Evolutionary conservation across 1,284 basidiomycete species (phyloP).

Genomic region (Kwoniella shivajii): DNA sequence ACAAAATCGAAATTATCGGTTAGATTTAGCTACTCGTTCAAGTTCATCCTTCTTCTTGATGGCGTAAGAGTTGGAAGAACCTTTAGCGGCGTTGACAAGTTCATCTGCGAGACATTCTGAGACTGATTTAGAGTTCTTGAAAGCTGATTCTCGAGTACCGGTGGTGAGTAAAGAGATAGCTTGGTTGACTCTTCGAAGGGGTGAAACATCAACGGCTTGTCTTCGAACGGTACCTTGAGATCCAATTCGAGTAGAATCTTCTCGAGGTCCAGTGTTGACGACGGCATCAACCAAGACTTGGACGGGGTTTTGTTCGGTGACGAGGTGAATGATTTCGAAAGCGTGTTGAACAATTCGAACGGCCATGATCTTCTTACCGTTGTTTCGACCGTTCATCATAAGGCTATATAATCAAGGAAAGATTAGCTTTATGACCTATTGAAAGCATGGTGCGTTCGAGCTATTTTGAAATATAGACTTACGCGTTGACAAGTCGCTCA

Average conservation of each 20-base stretch:
- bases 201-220: constrained; percentile 99
- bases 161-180: constrained; percentile 92
- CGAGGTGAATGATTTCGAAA: constrained; percentile 99
- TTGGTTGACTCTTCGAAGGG: constrained; percentile 97
- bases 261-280: constrained; percentile 99
- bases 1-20: constrained; percentile 70
- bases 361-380: constrained; percentile 99
- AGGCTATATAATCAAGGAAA: constrained; percentile 56
- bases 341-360: constrained; percentile 99
- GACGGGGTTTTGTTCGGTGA: constrained; percentile 99
- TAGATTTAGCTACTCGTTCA: constrained; percentile 99
- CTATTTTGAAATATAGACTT: constrained; percentile 48
- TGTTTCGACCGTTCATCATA: constrained; percentile 99
- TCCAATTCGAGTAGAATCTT: constrained; percentile 99
- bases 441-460: too few species aligned
- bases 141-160: constrained; percentile 92
- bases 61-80: constrained; percentile 99
- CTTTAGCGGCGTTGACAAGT: constrained; percentile 99
- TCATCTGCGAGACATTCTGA: constrained; percentile 99
- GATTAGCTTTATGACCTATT: background rate
- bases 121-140: constrained; percentile 99
- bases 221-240: constrained; percentile 99
- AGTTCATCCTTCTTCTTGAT: constrained; percentile 77
- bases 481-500: constrained; percentile 98
- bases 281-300: constrained; percentile 97